Base-by-base conservation (phyloP, 768 basidiomycete genomes). In the Antrodiella citrinella region DNA sequence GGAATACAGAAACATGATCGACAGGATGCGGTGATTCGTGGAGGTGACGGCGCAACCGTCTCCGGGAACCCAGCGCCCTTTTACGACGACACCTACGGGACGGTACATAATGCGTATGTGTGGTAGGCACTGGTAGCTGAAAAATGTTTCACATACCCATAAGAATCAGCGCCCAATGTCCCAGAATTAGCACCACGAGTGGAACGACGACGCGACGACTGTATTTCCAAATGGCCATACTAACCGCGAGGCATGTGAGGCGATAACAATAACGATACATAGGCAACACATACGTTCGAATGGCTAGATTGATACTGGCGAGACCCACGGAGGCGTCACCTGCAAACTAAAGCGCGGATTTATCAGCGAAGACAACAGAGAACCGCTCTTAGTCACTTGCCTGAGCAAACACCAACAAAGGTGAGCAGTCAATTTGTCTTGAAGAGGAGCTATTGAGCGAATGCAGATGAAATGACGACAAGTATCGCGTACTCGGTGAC, bases 201-300 rank as follows among this genome's bases (percentile, higher is more conserved):
- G 77, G 75, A 11, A 66, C 46, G 22, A 78, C 70, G 35, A 86
- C 71, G 50, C 69, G 78, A 67, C 65, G 72, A 44, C 68, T 73
- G 53, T 82, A 75, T 0, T 76, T 77, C 82, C 84, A 86, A 1
- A 86, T 79, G 0, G 84, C 84, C 59, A 86, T 81, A 4, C 84
- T 86, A 51, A 25, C 44, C n/a, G n/a, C n/a, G n/a, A n/a, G 42
- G 2, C 7, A 41, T 20, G 35, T 40, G 11, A 12, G 12, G 10
- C 2, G 23, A 35, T n/a, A 26, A 22, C 19, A 21, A n/a, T n/a
- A n/a, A n/a, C n/a, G n/a, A n/a, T n/a, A n/a, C n/a, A n/a, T n/a
- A n/a, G n/a, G n/a, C n/a, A n/a, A n/a, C 0, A 67, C 78, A 55
- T 61, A 84, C 82, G 84, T 85, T 63, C 83, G 68, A 35, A 86